phyloP scores from a whole-genome alignment of 192 early-diverging fungal genomes.

The Backusella circina region DNA sequence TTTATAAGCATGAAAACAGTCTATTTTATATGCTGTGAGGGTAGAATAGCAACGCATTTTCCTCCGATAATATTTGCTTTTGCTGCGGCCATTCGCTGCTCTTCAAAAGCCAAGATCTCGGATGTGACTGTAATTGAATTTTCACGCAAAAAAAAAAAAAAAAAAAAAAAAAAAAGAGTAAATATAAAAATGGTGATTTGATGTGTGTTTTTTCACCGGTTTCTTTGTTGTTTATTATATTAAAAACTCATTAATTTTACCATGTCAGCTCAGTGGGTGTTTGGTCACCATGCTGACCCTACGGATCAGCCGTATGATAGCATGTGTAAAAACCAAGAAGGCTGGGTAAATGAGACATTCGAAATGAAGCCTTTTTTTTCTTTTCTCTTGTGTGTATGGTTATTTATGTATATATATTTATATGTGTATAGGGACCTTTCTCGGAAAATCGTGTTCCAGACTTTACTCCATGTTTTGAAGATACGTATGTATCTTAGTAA shows the following conservation, averaged over 20 bases:
- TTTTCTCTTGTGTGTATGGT: neutral
- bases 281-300: neutral
- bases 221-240: neutral
- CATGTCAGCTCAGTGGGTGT: slow-evolving; percentile 3
- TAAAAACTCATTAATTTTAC: neutral
- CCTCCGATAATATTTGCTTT: too few species aligned
- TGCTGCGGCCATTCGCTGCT: too few species aligned
- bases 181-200: neutral
- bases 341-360: slow-evolving; percentile 30
- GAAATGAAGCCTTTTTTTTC: neutral
- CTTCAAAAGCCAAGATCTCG: too few species aligned
- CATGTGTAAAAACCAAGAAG: slow-evolving; percentile 34
- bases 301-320: neutral
- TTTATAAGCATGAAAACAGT: too few species aligned
- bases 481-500: slow-evolving; percentile 15
- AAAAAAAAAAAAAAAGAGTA: neutral
- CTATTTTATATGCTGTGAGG: too few species aligned
- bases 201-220: neutral
- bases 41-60: too few species aligned
- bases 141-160: neutral
- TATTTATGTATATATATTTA: neutral
- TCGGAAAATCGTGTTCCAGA: slow-evolving; percentile 13
- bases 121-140: neutral
- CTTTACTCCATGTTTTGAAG: slow-evolving; percentile 29
- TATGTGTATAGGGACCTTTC: slow-evolving; percentile 21